Evolutionary conservation across 768 basidiomycete species (phyloP).

Genomic region (Lactarius hatsudake): DNA sequence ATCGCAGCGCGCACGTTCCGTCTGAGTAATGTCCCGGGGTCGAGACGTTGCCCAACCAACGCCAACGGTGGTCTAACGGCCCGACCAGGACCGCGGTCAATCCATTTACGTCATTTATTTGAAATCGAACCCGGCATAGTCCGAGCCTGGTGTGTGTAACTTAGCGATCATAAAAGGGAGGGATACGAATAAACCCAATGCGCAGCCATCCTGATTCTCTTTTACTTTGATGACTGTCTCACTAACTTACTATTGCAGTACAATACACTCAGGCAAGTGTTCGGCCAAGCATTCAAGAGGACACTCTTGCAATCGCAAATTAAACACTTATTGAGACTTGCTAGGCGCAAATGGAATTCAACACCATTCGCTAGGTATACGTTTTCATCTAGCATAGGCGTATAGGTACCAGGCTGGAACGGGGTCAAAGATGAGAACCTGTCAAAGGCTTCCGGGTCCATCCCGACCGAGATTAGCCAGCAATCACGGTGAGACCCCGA

Average conservation of each 20-base stretch:
- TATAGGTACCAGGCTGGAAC: neutral
- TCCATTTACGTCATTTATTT: neutral
- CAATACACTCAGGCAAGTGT: neutral
- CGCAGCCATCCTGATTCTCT: neutral
- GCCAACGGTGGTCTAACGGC: neutral
- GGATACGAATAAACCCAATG: neutral
- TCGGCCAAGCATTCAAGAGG: neutral
- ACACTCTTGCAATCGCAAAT: neutral
- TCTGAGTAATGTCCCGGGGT: neutral
- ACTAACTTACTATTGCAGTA: neutral
- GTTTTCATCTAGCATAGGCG: neutral
- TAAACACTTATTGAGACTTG: neutral
- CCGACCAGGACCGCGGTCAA: neutral
- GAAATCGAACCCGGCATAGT: too few species aligned
- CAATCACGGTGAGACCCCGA: neutral
- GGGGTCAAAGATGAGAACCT: neutral
- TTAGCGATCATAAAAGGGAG: too few species aligned
- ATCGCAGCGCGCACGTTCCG: constrained; percentile 37
- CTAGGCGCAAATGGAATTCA: neutral
- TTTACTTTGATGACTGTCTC: neutral
- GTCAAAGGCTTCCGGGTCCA: neutral
- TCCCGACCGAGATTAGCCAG: neutral
- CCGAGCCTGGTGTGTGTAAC: too few species aligned
- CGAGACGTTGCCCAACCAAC: neutral
- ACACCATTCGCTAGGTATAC: neutral